Percentiles rank a stretch among this genome's conserved stretches.
Conservation (phyloP, 371 early-diverging fungal species). For the Mycotypha africana region DNA sequence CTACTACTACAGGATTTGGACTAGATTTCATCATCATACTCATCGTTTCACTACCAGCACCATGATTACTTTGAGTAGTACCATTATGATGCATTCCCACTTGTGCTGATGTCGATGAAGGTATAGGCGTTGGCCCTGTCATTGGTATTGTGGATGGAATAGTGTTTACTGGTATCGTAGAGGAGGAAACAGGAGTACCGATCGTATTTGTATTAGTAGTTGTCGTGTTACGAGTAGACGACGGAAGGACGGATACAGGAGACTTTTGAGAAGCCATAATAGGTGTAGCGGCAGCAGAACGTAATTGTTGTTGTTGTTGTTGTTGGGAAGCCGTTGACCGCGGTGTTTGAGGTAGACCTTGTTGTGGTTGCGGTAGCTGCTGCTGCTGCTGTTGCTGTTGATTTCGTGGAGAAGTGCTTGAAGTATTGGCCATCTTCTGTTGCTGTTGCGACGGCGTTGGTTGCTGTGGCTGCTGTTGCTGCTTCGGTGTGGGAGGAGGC, state of each 20-base stretch:
- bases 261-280: slow-evolving; percentile 20
- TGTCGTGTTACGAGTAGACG: no score
- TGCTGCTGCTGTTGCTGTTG: slow-evolving; percentile 5
- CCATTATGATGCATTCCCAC: no score
- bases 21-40: no score
- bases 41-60: no score
- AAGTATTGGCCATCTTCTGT: slow-evolving; percentile 1
- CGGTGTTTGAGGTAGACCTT: slow-evolving; percentile 1
- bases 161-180: no score
- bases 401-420: not conserved
- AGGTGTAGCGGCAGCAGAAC: slow-evolving; percentile 21
- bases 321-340: no score
- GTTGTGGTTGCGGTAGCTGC: no score
- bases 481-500: not conserved
- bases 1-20: no score
- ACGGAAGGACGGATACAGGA: slow-evolving; percentile 7
- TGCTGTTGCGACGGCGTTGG: slow-evolving; percentile 2
- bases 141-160: no score
- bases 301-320: slow-evolving; percentile 1
- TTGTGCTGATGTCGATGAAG: not conserved
- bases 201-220: no score
- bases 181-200: not conserved
- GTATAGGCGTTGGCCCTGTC: no score
- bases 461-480: slow-evolving; percentile 5
- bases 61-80: no score